Evolutionary conservation across 345 rosid genomes (phyloP).

Genomic region (Camelina hispida): DNA sequence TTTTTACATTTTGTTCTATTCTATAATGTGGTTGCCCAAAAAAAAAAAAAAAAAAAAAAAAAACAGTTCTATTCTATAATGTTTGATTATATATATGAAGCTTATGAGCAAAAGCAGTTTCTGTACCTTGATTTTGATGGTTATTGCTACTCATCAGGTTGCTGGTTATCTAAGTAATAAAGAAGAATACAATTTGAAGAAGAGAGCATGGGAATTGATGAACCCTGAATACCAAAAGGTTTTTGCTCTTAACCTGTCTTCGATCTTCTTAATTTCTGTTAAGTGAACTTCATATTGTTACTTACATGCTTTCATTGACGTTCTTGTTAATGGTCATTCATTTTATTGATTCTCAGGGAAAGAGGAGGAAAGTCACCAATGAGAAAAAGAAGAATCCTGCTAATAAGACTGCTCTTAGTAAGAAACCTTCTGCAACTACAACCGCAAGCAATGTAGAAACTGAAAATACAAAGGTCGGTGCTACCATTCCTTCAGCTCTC

Average conservation of each 20-base stretch:
- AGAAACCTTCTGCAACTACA: constrained; percentile 19
- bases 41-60: too few relatives aligned
- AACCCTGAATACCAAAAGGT: constrained; percentile 44
- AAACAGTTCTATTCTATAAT: neutral
- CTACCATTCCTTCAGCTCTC: neutral
- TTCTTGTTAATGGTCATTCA: constrained; percentile 7
- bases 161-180: constrained; percentile 27
- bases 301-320: neutral
- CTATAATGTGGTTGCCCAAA: too few relatives aligned
- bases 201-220: constrained; percentile 46
- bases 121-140: neutral
- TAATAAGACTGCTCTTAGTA: constrained; percentile 33
- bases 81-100: neutral
- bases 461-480: constrained; percentile 38
- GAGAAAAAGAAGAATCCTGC: constrained; percentile 40
- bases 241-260: neutral
- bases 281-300: neutral
- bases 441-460: constrained; percentile 26
- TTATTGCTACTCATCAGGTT: constrained; percentile 37
- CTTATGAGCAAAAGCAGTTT: neutral
- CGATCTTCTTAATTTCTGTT: neutral
- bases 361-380: constrained; percentile 20
- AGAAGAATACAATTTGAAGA: constrained; percentile 31
- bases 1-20: neutral
- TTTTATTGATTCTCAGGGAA: constrained; percentile 36